Base-by-base conservation (phyloP, 805 yeast genomes). In the Candida nemodendra region DNA sequence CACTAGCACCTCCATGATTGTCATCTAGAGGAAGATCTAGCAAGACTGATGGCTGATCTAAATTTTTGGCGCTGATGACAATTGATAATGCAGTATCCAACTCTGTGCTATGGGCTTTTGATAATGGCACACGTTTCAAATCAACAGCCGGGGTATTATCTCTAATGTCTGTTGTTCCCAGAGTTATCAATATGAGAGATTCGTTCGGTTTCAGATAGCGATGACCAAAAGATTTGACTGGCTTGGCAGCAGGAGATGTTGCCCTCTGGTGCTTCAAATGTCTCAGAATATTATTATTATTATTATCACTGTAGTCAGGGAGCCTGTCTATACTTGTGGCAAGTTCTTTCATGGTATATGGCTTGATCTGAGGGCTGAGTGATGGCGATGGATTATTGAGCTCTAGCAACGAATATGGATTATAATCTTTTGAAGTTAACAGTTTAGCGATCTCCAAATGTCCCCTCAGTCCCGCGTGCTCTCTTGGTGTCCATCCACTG, bases 401-500 rank as follows among this genome's bases (percentile, higher is more conserved):
- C 7, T 50, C 57, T 27, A 59, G 31, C 2, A 48, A 31, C 9
- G 48, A 49, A 35, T 58, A 56, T 1, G 68, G 64, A 34, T 66
- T 61, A 40, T 62, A 69, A 47, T 73, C 65, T 3, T 50, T 40
- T 1, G 85, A 85, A 21, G 70, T 70, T 38, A 91, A 65, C 53
- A 77, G 50, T 36, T 77, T 77, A 1, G 93, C 81, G 25, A 87
- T 75, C 2, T 67, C 71, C 41, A 90, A 64, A 58, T 89, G 95
- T 4, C 98, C 98, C 51, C 97, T 73, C 31, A 91, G 67, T 33
- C 87, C 81, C 0, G 97, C 96, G 61, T 91, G 98, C 54, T 91
- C 98, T 80, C 88, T 80, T n/a, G 98, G 96, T 14, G 88, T 78
- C 98, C 98, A 91, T 0, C 97, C 97, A 36, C 93, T 82, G 31